A percentile compares a stretch with the other conserved stretches of the same genome.
Evolutionary conservation across 441 rosid genomes (phyloP).

Genomic region (Hura crepitans): DNA sequence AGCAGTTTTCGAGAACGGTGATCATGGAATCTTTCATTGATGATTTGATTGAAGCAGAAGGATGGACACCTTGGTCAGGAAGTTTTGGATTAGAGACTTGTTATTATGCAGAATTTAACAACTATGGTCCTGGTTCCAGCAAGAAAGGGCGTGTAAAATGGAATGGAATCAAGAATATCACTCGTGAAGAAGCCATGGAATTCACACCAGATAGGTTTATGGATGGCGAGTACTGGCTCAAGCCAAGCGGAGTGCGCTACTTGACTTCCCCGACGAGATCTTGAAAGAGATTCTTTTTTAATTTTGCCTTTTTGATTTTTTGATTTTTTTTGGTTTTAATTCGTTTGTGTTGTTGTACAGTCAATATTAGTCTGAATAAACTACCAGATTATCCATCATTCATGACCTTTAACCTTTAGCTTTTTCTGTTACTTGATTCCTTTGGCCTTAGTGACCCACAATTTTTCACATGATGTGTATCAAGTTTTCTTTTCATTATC

Average conservation of each 20-base stretch:
- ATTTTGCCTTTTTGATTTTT: neutral
- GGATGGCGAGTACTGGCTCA: slow-evolving; percentile 49
- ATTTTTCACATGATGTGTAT: no score
- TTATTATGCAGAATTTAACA: slow-evolving; percentile 61
- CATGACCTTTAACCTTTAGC: neutral
- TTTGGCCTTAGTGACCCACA: no score
- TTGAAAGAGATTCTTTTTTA: neutral
- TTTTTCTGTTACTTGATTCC: no score
- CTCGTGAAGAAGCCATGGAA: slow-evolving; percentile 37
- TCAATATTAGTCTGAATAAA: no score
- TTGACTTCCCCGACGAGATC: slow-evolving; percentile 4
- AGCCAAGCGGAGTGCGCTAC: slow-evolving; percentile 50
- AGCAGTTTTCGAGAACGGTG: slow-evolving; percentile 59
- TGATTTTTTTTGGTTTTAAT: neutral
- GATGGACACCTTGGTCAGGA: slow-evolving; percentile 63
- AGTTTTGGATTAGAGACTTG: slow-evolving; percentile 43
- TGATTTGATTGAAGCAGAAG: slow-evolving; percentile 44
- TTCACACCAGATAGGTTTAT: slow-evolving; percentile 51
- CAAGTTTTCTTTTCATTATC: no score
- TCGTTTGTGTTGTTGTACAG: slow-evolving; percentile 7
- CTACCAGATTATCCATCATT: neutral
- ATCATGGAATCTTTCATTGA: slow-evolving; percentile 49
- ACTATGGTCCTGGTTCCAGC: slow-evolving; percentile 45
- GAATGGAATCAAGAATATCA: slow-evolving; percentile 49
- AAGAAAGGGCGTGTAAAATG: slow-evolving; percentile 42